Evolutionary conservation across 2,329 filamentous ascomycete species (phyloP).

Genomic region (Alternaria ventricosa): DNA sequence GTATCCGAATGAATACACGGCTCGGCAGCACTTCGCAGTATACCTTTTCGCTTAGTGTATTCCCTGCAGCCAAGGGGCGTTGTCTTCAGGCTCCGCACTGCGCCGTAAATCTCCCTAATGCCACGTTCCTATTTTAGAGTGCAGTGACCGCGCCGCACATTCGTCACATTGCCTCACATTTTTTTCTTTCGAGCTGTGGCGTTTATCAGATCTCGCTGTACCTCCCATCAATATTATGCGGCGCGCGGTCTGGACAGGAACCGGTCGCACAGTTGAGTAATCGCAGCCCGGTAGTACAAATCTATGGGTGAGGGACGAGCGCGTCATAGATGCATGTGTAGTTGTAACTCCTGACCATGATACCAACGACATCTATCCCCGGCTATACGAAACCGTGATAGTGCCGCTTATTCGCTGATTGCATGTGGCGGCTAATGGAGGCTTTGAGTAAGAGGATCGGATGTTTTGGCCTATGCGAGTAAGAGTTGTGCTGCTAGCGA

Average conservation of each 20-base stretch:
- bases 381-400: constrained; percentile 18
- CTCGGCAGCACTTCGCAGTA: constrained; percentile 15
- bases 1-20: constrained; percentile 12
- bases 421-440: constrained; percentile 23
- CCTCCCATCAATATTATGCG: not conserved
- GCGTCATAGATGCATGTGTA: constrained; percentile 34
- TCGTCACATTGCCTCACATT: constrained; percentile 7
- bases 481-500: constrained; percentile 23
- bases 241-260: not conserved
- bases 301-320: constrained; percentile 11
- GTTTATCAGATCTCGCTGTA: not conserved
- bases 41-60: constrained; percentile 14
- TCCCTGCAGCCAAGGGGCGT: constrained; percentile 13
- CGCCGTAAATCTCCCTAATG: constrained; percentile 20
- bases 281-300: not conserved
- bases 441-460: constrained; percentile 17
- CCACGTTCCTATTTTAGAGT: constrained; percentile 22
- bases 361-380: not conserved
- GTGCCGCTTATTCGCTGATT: constrained; percentile 24
- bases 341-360: constrained; percentile 12
- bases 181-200: not conserved
- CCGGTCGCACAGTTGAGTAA: not conserved
- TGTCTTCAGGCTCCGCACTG: constrained; percentile 13
- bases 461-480: constrained; percentile 30
- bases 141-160: constrained; percentile 14